Percentiles rank a stretch among this genome's conserved stretches.
phyloP scores from a whole-genome alignment of 345 rosid species.

The Hibiscus trionum region DNA sequence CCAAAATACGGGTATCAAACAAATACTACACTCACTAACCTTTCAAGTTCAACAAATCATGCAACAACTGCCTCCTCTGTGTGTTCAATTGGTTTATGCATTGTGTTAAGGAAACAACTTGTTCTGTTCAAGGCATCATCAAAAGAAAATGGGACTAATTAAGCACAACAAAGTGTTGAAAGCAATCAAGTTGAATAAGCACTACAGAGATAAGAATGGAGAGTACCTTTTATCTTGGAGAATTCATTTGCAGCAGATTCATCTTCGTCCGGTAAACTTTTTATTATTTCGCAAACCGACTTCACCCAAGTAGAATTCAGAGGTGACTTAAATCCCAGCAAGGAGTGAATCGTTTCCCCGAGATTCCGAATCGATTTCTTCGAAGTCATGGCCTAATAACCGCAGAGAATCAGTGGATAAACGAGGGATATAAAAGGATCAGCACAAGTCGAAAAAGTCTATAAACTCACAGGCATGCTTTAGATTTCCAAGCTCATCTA shows the following conservation, averaged over 20 bases:
- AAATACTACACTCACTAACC: constrained; percentile 25
- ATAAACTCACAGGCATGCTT: not conserved
- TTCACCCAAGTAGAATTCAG: constrained; percentile 54
- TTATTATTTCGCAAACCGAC: constrained; percentile 48
- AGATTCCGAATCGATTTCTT: constrained; percentile 32
- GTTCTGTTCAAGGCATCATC: constrained; percentile 27
- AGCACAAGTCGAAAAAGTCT: not conserved
- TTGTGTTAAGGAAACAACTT: constrained; percentile 34
- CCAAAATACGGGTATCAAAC: too few relatives aligned
- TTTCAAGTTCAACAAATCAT: constrained; percentile 68
- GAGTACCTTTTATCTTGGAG: constrained; percentile 37
- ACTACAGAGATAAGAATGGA: not conserved
- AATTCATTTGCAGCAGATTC: constrained; percentile 14
- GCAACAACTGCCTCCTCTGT: constrained; percentile 55
- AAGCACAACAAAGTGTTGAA: not conserved
- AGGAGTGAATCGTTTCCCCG: constrained; percentile 51
- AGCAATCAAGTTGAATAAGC: not conserved
- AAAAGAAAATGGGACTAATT: not conserved
- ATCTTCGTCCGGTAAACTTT: constrained; percentile 18
- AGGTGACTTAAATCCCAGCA: constrained; percentile 54
- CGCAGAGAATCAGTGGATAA: not conserved
- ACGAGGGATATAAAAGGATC: too few relatives aligned
- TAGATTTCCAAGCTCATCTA: too few relatives aligned
- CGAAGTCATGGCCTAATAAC: not conserved
- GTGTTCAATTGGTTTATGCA: constrained; percentile 38